Evolutionary conservation across 2,329 filamentous ascomycete species (phyloP).

Genomic region (Calonectria montana): DNA sequence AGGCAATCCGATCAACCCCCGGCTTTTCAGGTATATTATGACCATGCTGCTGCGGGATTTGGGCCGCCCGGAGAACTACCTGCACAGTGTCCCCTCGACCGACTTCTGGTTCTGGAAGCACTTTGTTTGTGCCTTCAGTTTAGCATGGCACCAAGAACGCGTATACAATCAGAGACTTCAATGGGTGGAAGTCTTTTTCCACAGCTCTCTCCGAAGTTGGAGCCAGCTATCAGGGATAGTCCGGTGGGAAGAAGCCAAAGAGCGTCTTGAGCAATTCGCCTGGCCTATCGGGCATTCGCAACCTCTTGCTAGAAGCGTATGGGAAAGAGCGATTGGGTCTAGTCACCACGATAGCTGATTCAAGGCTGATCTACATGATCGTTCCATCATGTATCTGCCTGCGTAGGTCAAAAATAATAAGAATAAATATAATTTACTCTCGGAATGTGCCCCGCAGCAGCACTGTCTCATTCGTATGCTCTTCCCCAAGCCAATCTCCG

Average conservation of each 20-base stretch:
- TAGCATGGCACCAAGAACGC: neutral
- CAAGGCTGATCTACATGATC: neutral
- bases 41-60: neutral
- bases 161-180: neutral
- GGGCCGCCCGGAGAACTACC: neutral
- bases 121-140: neutral
- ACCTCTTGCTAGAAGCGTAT: neutral
- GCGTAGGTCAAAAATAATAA: neutral
- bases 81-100: neutral
- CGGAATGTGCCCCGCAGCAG: neutral
- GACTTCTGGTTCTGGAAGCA: conserved; percentile 1
- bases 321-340: neutral
- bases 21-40: neutral
- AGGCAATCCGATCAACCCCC: neutral
- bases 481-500: neutral
- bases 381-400: neutral
- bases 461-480: neutral
- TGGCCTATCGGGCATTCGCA: neutral
- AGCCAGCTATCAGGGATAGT: neutral
- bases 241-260: neutral
- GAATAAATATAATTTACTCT: neutral
- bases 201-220: neutral
- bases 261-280: neutral
- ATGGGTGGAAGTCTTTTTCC: neutral
- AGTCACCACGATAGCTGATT: neutral